Conservation (phyloP, 169 alveolate genomes). For the Cryptosporidium ryanae region DNA sequence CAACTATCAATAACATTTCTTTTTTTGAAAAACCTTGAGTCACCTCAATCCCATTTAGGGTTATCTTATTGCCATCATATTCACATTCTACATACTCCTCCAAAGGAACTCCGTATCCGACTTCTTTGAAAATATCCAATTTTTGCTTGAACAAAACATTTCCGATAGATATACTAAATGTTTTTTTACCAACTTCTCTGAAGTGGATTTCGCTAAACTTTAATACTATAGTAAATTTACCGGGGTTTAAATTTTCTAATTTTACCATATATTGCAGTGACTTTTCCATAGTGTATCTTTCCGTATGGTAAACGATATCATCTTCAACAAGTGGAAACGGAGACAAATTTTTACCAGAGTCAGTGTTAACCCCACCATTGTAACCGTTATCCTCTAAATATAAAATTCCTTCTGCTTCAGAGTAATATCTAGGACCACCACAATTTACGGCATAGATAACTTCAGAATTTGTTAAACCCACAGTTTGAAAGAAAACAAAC, state of each 20-base stretch:
- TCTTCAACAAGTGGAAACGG: conserved; percentile 71
- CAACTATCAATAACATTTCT: conserved; percentile 46
- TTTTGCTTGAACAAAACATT: conserved; percentile 33
- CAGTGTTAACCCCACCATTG: conserved; percentile 53
- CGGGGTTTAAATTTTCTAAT: conserved; percentile 44
- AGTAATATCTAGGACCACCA: conserved; percentile 62
- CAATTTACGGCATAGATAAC: conserved; percentile 70
- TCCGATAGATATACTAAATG: conserved; percentile 58
- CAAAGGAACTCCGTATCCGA: conserved; percentile 62
- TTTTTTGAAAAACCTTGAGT: conserved; percentile 61
- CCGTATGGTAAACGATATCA: conserved; percentile 39
- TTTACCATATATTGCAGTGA: conserved; percentile 48
- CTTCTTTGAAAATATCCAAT: conserved; percentile 58
- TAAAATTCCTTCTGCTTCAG: conserved; percentile 19
- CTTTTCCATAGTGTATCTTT: conserved; percentile 51
- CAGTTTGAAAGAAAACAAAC: background rate
- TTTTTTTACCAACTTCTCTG: conserved; percentile 39
- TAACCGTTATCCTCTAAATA: conserved; percentile 65
- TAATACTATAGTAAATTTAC: conserved; percentile 54
- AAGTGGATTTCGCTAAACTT: conserved; percentile 60
- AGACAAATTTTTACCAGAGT: conserved; percentile 45
- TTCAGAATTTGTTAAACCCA: background rate
- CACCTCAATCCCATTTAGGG: conserved; percentile 22
- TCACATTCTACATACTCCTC: conserved; percentile 65
- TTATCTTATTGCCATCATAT: conserved; percentile 31